Percentiles rank a stretch among this genome's conserved stretches.
Conservation (phyloP, 2,329 filamentous ascomycete genomes). For the Epichloe sibirici region DNA sequence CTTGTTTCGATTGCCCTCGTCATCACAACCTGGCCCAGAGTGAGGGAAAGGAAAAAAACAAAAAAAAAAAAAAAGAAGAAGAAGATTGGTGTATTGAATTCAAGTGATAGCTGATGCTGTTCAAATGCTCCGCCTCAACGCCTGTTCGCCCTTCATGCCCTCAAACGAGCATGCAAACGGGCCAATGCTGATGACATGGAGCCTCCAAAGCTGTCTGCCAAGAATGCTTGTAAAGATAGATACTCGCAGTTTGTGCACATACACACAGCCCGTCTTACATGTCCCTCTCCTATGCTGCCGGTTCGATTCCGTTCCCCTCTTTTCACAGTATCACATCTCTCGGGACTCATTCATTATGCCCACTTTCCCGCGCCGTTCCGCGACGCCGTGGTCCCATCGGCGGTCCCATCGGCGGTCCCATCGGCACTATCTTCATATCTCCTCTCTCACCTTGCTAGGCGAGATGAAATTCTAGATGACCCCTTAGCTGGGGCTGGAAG, state of each 20-base stretch:
- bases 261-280: background rate
- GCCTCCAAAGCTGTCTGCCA: background rate
- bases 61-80: background rate
- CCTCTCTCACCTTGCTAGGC: slow-evolving; percentile 10
- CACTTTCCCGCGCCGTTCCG: background rate
- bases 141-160: slow-evolving; percentile 1
- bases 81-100: background rate
- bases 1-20: too few relatives aligned
- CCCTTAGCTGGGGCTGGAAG: slow-evolving; percentile 47
- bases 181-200: background rate
- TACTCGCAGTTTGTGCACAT: background rate
- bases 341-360: background rate
- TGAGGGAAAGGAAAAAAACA: background rate
- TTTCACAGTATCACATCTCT: background rate
- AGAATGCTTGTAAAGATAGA: background rate
- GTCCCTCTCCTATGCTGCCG: background rate
- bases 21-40: too few relatives aligned
- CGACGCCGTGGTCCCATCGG: too few relatives aligned
- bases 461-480: slow-evolving; percentile 21
- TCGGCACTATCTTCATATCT: background rate
- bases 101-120: background rate
- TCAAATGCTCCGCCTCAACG: slow-evolving; percentile 8
- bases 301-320: background rate
- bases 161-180: background rate
- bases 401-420: too few relatives aligned